Evolutionary conservation across 805 yeast species (phyloP).

Genomic region (Blastobotrys terrestris): DNA sequence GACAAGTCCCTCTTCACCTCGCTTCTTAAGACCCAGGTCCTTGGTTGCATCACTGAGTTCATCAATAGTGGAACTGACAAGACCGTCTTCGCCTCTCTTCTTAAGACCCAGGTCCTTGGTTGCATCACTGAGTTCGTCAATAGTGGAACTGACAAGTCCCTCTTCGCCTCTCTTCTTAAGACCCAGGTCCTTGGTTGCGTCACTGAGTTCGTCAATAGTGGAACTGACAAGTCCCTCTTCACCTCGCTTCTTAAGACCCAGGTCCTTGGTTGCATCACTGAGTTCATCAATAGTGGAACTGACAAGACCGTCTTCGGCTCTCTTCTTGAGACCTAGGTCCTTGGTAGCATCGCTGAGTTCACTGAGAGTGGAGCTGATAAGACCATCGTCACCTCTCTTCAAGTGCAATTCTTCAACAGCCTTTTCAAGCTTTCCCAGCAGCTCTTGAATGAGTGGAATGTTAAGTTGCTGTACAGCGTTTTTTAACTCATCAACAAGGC

Average conservation of each 20-base stretch:
- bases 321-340: too few species aligned
- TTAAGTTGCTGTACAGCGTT: neutral
- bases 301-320: neutral
- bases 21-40: neutral
- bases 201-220: neutral
- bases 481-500: neutral
- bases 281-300: too few species aligned
- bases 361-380: too few species aligned
- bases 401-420: neutral
- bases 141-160: neutral
- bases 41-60: neutral
- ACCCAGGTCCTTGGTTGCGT: neutral
- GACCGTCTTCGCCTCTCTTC: neutral
- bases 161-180: neutral
- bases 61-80: neutral
- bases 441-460: neutral
- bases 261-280: too few species aligned
- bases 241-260: neutral
- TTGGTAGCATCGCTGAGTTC: too few species aligned
- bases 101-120: neutral
- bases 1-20: neutral
- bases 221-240: neutral
- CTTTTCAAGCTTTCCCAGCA: neutral
- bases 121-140: neutral
- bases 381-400: neutral